A percentile compares a stretch with the other conserved stretches of the same genome.
Evolutionary conservation across 140 eudicot species (phyloP).

Genomic region (Ambrosia hybrid): DNA sequence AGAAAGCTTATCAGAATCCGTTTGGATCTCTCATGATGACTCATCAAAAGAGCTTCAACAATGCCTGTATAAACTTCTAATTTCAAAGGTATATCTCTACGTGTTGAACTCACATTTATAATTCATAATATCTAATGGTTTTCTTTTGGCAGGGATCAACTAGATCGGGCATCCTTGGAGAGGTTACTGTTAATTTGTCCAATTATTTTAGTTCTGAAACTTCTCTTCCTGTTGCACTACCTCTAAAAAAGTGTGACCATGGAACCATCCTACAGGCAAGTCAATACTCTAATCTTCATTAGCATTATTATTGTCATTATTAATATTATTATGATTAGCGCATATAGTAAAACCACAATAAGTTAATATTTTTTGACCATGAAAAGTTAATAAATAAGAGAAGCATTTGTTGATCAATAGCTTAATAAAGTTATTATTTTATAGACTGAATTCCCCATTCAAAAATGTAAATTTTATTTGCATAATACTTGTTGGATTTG

Average conservation of each 20-base stretch:
- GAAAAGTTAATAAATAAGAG: background rate
- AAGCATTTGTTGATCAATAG: background rate
- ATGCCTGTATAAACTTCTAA: slow-evolving; percentile 46
- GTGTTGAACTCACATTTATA: background rate
- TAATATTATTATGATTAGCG: background rate
- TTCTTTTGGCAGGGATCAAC: slow-evolving; percentile 49
- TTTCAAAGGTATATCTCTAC: slow-evolving; percentile 46
- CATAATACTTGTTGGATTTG: background rate
- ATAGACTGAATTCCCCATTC: background rate
- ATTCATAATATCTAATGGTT: background rate
- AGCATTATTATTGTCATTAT: background rate
- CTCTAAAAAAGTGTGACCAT: slow-evolving; percentile 51
- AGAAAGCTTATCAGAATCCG: slow-evolving; percentile 49
- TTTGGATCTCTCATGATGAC: slow-evolving; percentile 44
- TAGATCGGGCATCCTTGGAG: slow-evolving; percentile 64
- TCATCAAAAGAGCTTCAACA: slow-evolving; percentile 44
- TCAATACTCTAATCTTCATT: background rate
- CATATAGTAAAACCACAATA: background rate
- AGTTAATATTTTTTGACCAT: background rate
- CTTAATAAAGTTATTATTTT: background rate
- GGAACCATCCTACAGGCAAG: slow-evolving; percentile 61
- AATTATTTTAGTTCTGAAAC: slow-evolving; percentile 44
- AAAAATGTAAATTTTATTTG: background rate
- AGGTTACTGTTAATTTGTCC: slow-evolving; percentile 54
- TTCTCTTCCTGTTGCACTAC: slow-evolving; percentile 52